phyloP scores from a whole-genome alignment of 176 grass and related monocot genomes.

The Rhynchospora tenuis region DNA sequence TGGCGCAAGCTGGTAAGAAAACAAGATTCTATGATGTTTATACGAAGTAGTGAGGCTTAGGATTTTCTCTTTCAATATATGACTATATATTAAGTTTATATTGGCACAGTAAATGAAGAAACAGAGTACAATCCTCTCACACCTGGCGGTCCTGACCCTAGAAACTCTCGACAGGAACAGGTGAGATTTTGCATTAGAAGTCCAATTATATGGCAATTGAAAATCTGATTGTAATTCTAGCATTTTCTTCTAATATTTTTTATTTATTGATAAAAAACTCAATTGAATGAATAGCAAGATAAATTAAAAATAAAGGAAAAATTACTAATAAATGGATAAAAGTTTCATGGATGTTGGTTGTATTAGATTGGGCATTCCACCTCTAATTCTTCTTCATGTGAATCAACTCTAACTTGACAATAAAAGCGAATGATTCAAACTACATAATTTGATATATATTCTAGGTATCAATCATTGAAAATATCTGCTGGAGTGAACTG shows the following conservation, averaged over 20 bases:
- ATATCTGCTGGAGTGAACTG: conserved; percentile 70
- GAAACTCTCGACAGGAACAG: not conserved
- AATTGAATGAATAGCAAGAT: not conserved
- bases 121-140: conserved; percentile 37
- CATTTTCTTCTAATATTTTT: not conserved
- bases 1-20: conserved; percentile 27
- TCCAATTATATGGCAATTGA: not conserved
- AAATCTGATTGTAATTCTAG: not conserved
- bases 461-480: conserved; percentile 55
- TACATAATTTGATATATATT: not conserved
- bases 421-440: not conserved
- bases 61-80: not conserved
- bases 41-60: not conserved
- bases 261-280: not conserved
- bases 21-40: not conserved
- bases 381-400: not conserved
- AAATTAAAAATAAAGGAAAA: not conserved
- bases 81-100: not conserved
- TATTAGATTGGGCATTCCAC: not conserved
- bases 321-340: not conserved
- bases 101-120: conserved; percentile 33
- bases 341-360: not conserved
- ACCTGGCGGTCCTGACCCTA: conserved; percentile 10
- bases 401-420: not conserved
- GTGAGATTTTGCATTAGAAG: not conserved